Evolutionary conservation across 2,329 filamentous ascomycete species (phyloP).

Genomic region (Aspergillus sp.): DNA sequence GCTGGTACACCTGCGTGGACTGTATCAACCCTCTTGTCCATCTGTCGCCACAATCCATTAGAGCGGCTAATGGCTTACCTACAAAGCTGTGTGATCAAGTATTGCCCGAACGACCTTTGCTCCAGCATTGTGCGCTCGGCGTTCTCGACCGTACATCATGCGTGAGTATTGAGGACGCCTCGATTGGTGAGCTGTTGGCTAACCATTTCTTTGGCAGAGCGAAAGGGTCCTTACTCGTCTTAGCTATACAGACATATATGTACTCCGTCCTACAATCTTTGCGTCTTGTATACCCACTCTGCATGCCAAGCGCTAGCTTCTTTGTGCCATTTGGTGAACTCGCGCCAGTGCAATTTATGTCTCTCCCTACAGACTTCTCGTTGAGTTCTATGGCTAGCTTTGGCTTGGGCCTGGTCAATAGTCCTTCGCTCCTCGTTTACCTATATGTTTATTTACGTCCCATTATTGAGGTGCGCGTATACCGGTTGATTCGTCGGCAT

Average conservation of each 20-base stretch:
- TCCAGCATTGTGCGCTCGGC: constrained; percentile 19
- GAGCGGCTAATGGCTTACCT: constrained; percentile 25
- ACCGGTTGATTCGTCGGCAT: constrained; percentile 32
- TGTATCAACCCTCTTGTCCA: constrained; percentile 28
- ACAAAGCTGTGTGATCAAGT: constrained; percentile 18
- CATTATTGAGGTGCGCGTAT: constrained; percentile 32
- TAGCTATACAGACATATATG: constrained; percentile 36
- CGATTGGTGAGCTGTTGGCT: constrained; percentile 5
- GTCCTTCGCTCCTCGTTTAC: constrained; percentile 30
- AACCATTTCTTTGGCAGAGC: constrained; percentile 19
- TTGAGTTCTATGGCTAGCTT: constrained; percentile 18
- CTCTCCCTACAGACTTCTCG: constrained; percentile 22
- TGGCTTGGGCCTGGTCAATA: constrained; percentile 20
- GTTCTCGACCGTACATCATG: constrained; percentile 20
- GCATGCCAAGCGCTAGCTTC: constrained; percentile 23
- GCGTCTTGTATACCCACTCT: constrained; percentile 28
- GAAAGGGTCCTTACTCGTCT: constrained; percentile 26
- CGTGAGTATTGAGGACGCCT: constrained; percentile 16
- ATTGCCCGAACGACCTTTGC: constrained; percentile 16
- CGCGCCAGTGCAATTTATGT: constrained; percentile 28
- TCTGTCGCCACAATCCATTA: constrained; percentile 32
- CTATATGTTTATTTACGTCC: constrained; percentile 31
- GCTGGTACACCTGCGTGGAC: constrained; percentile 36
- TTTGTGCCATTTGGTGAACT: constrained; percentile 31
- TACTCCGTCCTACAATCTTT: constrained; percentile 37